Percentiles rank a stretch among this genome's conserved stretches.
Conservation (phyloP, 805 yeast species). For the Candida takata region DNA sequence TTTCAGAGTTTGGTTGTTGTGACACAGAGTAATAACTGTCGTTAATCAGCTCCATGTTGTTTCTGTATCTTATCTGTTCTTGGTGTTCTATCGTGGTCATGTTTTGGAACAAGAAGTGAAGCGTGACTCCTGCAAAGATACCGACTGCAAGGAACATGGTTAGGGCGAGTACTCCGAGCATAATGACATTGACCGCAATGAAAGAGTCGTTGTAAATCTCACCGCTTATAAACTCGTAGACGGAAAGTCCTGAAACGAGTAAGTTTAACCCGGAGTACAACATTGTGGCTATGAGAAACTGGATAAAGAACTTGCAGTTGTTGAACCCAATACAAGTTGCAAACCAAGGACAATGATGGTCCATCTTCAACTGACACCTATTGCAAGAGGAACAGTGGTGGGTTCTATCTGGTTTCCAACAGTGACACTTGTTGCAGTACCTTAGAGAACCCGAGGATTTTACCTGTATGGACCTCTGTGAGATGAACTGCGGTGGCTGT, state of each 20-base stretch:
- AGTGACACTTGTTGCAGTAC: conserved; percentile 60
- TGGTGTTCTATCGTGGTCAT: conserved; percentile 77
- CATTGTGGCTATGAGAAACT: conserved; percentile 54
- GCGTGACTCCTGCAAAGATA: conserved; percentile 49
- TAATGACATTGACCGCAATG: conserved; percentile 52
- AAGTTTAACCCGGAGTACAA: conserved; percentile 40
- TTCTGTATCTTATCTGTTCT: conserved; percentile 42
- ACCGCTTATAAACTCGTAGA: conserved; percentile 42
- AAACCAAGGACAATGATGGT: conserved; percentile 95
- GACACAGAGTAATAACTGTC: conserved; percentile 31
- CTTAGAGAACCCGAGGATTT: conserved; percentile 59
- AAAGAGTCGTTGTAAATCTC: conserved; percentile 33
- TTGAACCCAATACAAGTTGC: conserved; percentile 77
- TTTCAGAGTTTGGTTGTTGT: conserved; percentile 35
- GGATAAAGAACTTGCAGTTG: conserved; percentile 76
- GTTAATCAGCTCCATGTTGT: conserved; percentile 31
- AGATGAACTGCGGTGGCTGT: conserved; percentile 37
- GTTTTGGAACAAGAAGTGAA: conserved; percentile 56
- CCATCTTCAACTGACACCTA: conserved; percentile 75
- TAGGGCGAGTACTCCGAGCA: conserved; percentile 48
- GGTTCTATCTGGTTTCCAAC: conserved; percentile 77
- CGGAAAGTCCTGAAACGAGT: conserved; percentile 30
- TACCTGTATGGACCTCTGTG: conserved; percentile 35
- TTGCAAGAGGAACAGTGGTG: conserved; percentile 81
- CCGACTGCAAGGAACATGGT: conserved; percentile 50